Evolutionary conservation across 1,284 basidiomycete species (phyloP), one percentile per base, ranked within the genome.

Genomic region (Cryptococcus jaspeensis): DNA sequence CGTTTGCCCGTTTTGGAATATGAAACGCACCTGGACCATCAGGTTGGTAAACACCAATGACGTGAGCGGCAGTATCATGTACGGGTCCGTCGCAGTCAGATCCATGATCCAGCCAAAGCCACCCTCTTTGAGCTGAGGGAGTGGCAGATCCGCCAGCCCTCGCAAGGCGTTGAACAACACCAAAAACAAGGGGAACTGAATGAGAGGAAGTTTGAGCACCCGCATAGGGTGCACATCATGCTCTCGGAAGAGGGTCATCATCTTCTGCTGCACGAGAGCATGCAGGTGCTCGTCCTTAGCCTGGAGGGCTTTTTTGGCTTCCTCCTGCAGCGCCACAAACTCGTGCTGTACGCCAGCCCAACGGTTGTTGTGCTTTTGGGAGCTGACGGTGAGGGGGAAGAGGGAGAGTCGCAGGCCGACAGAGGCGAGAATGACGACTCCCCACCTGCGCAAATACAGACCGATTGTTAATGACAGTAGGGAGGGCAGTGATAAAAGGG

Each of bases 91-190:
- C 1, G 82, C 72, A 0, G 91, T 91, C 58, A 99, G 76, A 74
- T 97, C 89, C 0, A 84, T 84, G 38, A 95, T 77, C 81, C 87
- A 87, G 43, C 77, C 80, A 16, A 93, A 77, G 0, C 94, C 93
- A 58, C 91, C 93, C 60, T 85, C 79, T 64, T 84, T 82, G 65
- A 98, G 77, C 73, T 89, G 88, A 44, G 83, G 81, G 32, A 95
- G 71, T 0, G 89, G 90, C 23, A 86, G 75, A 48, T 81, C 80
- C 56, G 87, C 88, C 79, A 98, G 82, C 39, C 79, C 80, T 72
- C 85, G 84, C 47, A 97, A 75, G 15, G 85, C 92, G 63, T 93
- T 87, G 82, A 97, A 99, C 79, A 92, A 81, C 28, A 87, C 85
- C 48, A 97, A 79, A 61, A 90, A 89, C 47, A 93, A 80, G 0